Conservation (phyloP, 2,329 filamentous ascomycete species). For the Ascochyta clinopodiicola region DNA sequence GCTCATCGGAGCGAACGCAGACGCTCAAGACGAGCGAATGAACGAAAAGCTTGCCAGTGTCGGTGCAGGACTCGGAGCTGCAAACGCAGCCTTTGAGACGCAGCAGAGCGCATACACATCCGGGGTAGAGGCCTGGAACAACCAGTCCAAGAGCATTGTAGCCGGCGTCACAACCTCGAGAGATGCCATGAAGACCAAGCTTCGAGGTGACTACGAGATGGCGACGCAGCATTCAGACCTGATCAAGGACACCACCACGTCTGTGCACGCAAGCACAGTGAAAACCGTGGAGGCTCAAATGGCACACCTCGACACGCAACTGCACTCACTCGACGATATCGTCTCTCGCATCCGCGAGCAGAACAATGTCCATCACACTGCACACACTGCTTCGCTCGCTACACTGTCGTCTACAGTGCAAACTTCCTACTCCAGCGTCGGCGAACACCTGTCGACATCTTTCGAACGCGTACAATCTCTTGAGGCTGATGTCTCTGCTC, state of each 20-base stretch:
- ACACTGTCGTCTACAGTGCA: conserved; percentile 72
- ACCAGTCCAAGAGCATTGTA: conserved; percentile 71
- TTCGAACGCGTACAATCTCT: conserved; percentile 72
- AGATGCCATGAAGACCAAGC: conserved; percentile 78
- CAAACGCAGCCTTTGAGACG: conserved; percentile 69
- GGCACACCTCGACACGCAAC: conserved; percentile 83
- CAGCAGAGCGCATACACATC: conserved; percentile 70
- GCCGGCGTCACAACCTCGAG: conserved; percentile 75
- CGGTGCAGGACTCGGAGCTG: conserved; percentile 68
- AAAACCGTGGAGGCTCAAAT: conserved; percentile 90
- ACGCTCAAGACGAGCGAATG: conserved; percentile 75
- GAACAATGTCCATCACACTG: conserved; percentile 77
- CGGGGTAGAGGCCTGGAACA: conserved; percentile 77
- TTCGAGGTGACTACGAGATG: conserved; percentile 83
- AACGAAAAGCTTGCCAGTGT: conserved; percentile 67
- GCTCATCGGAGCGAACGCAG: conserved; percentile 77
- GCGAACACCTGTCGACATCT: conserved; percentile 72
- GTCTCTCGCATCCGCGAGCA: conserved; percentile 81
- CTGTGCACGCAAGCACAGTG: conserved; percentile 88
- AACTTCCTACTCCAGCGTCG: conserved; percentile 74
- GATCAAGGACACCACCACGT: conserved; percentile 82
- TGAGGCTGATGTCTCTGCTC: conserved; percentile 69
- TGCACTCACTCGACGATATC: conserved; percentile 89
- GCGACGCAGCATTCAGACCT: conserved; percentile 82
- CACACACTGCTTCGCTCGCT: conserved; percentile 71